Evolutionary conservation across 2,329 filamentous ascomycete species (phyloP), one percentile per base, ranked within the genome.

Genomic region (Capronia americana): DNA sequence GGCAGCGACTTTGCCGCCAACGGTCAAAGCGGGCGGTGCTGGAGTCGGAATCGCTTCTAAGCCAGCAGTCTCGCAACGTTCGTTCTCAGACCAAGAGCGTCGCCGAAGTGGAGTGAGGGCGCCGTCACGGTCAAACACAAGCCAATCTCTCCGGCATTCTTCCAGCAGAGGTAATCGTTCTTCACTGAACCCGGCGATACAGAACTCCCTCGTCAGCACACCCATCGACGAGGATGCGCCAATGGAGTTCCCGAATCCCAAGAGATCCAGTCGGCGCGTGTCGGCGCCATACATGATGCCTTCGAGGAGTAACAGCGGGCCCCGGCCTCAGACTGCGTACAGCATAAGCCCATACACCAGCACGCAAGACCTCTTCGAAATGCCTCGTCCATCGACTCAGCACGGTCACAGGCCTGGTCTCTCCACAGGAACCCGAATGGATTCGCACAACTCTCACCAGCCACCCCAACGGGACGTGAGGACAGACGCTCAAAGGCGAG

Each of bases 341-440:
- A 41, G 46, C 14, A 34, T 54, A 1, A 55, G 32, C 20, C 57
- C 55, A 10, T 30, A 28, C 11, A 28, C 24, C 20, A 64, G 57
- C 41, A 46, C 41, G 7, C 38, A 61, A 20, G 57, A 67, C 34
- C 48, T 61, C 14, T 8, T 51, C 8, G 60, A 66, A 14, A 24
- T 46, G 41, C 6, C 20, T 28, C 63, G 63, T 44, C 56, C 63
- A 7, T 20, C 26, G 17, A 66, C 61, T 28, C 68, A 70, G 28
- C 57, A 64, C n/a, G 32, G n/a, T 8, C 44, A 57, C 55, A 23
- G 28, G 12, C 44, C 56, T 7, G 60, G 56, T 34, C n/a, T 41
- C 8, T 53, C 38, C 3, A 48, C 85, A 86, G 73, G 85, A 86
- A 75, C 85, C 84, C 34, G 56, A 62, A 65, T 61, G 32, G 69